Base-by-base conservation (phyloP, 2,329 filamentous ascomycete species). In the Plenodomus tracheiphilus region DNA sequence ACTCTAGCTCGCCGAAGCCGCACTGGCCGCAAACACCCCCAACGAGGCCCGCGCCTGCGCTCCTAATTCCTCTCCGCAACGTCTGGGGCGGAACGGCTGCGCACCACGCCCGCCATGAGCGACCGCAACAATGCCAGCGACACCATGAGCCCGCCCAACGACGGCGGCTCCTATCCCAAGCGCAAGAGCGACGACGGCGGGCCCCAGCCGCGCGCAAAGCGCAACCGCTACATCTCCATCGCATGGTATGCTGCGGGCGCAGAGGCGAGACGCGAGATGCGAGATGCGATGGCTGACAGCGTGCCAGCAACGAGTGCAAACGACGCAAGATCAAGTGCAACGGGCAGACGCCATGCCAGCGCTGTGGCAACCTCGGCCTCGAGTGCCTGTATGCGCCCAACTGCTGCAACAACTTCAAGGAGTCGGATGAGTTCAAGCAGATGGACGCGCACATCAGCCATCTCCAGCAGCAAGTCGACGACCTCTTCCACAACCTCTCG, bases 401-500 rank as follows among this genome's bases (percentile, higher is more conserved):
- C 64, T 86, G 84, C 75, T 86, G 84, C 70, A 92, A 84, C 76
- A 91, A 84, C 71, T 91, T 96, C 80, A 94, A 93, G 72, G 92
- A 97, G 64, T 91, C 91, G 39, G 89, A 95, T 81, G 70, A 51
- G 78, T 97, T 91, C 78, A 89, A 85, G 65, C 82, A 85, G 32
- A 91, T 97, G 85, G 83, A 85, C 46, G 78, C 81, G 28, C 88
- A 94, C 58, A 84, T 97, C 50, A 76, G 78, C 10, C 81, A 82
- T 8, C 80, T 97, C 19, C 91, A 97, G 70, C 86, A 93, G 46
- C 91, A 96, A 74, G 88, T 97, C 64, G 86, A 89, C 51, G 81
- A 81, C 55, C 81, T 97, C 25, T 89, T 87, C 65, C 83, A 83
- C 50, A 88, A 82, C 61, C 77, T 97, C 65, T 88, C 81, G 64